Conservation (phyloP, 2,329 filamentous ascomycete species). For the Cladophialophora exuberans region DNA sequence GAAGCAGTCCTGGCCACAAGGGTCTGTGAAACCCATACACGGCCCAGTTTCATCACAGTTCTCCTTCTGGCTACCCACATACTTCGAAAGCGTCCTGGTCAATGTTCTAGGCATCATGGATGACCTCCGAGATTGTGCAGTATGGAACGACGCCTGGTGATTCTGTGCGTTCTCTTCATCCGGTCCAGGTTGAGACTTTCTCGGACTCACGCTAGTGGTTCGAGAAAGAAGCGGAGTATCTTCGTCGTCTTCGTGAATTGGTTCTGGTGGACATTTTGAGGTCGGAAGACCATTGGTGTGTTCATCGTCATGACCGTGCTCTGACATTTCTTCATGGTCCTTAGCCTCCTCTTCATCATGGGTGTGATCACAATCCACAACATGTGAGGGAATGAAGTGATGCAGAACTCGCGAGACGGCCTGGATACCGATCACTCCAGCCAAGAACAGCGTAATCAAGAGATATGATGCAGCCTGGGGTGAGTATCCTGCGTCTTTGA, state of each 20-base stretch:
- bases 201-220: slow-evolving; percentile 21
- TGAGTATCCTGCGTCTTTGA: slow-evolving; percentile 69
- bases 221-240: slow-evolving; percentile 34
- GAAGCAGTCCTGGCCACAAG: slow-evolving; percentile 64
- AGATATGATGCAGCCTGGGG: slow-evolving; percentile 64
- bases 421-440: slow-evolving; percentile 52
- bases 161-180: slow-evolving; percentile 20
- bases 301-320: slow-evolving; percentile 34
- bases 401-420: slow-evolving; percentile 51
- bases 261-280: slow-evolving; percentile 9
- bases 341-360: slow-evolving; percentile 44
- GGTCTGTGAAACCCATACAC: slow-evolving; percentile 65
- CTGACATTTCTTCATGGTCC: slow-evolving; percentile 27
- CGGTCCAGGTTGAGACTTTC: slow-evolving; percentile 11
- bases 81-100: slow-evolving; percentile 48
- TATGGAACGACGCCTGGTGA: background rate
- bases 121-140: slow-evolving; percentile 32
- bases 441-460: slow-evolving; percentile 51
- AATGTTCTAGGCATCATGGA: slow-evolving; percentile 41
- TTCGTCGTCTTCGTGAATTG: slow-evolving; percentile 20
- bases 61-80: slow-evolving; percentile 54
- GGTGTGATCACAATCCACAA: slow-evolving; percentile 51
- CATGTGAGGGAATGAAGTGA: slow-evolving; percentile 52
- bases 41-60: slow-evolving; percentile 61
- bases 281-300: slow-evolving; percentile 28